Base-by-base conservation (phyloP, 2,329 filamentous ascomycete genomes). In the Fusarium haematococcum region DNA sequence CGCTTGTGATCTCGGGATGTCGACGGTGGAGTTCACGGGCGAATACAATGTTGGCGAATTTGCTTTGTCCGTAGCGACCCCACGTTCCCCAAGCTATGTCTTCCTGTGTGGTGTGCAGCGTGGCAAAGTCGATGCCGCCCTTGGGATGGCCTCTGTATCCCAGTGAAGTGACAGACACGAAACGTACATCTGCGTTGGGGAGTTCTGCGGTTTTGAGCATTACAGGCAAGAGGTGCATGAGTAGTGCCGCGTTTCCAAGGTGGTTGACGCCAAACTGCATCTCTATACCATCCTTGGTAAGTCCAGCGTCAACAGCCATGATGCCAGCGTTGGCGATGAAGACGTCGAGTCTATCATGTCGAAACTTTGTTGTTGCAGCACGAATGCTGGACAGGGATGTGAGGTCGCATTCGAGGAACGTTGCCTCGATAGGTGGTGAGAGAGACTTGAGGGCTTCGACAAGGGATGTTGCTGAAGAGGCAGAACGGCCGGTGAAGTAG, bases 401-500 rank as follows among this genome's bases (percentile, higher is more conserved):
- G 16, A 90, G 81, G 73, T 90, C 88, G 30, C 88, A 84, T 13
- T 83, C 78, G 10, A 90, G 56, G 20, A 82, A 82, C 3, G 79
- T 81, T 6, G 77, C 65, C 11, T 67, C 39, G 1, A 70, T 64
- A 2, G 65, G 35, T 62, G 69, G 85, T 57, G 32, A 35, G 2
- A 58, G 33, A 1, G 33, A 37, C 1, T 20, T 37, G 77, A 68
- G 56, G 6, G 85, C 82, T 4, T 82, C 80, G 18, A 85, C 79
- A 48, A 89, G 85, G 10, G 85, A 82, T 9, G 84, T 81, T 23
- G 82, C 85, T 13, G 85, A 85, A 54, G 85, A 81, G 48, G 78
- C 80, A 23, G 82, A 86, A 54, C 88, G 86, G 3, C 87, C 88
- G 16, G 85, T 87, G 67, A 91, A 84, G 80, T 88, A 90, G 69